phyloP scores from a whole-genome alignment of 257 asterid species.

The Osmanthus fragrans region DNA sequence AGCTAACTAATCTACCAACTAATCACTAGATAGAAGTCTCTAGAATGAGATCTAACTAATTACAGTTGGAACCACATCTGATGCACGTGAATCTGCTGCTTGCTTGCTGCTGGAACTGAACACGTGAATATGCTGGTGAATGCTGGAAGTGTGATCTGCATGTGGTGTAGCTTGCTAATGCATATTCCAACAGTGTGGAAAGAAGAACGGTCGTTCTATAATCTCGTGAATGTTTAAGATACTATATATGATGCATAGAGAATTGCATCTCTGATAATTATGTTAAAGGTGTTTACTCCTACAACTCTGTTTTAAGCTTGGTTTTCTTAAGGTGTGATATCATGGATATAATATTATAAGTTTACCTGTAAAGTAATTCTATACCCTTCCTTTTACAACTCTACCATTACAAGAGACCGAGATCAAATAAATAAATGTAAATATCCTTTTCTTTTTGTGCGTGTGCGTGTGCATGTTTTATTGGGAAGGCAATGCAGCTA shows the following conservation, averaged over 20 bases:
- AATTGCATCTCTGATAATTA: not conserved
- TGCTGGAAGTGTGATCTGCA: no score
- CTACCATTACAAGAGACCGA: not conserved
- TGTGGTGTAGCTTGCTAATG: no score
- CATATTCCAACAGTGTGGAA: no score
- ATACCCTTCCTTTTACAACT: not conserved
- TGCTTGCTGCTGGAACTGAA: no score
- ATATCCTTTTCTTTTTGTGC: not conserved
- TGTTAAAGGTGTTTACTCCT: not conserved
- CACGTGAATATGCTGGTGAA: no score
- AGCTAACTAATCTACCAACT: no score
- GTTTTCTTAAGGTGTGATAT: not conserved
- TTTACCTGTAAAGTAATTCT: not conserved
- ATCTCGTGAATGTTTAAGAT: not conserved
- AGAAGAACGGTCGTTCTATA: not conserved
- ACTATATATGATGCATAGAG: not conserved
- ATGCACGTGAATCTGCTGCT: no score
- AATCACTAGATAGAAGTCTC: no score
- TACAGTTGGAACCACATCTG: no score
- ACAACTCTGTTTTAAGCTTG: conserved; percentile 2
- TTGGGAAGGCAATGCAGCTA: not conserved
- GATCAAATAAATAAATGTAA: not conserved
- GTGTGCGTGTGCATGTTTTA: not conserved
- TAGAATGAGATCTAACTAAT: no score
- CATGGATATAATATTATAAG: not conserved